These are phyloP conservation scores for Liquidambar formosana DNA, from an alignment of 164 flowering plant species.

Conservation along the genomic window DNA sequence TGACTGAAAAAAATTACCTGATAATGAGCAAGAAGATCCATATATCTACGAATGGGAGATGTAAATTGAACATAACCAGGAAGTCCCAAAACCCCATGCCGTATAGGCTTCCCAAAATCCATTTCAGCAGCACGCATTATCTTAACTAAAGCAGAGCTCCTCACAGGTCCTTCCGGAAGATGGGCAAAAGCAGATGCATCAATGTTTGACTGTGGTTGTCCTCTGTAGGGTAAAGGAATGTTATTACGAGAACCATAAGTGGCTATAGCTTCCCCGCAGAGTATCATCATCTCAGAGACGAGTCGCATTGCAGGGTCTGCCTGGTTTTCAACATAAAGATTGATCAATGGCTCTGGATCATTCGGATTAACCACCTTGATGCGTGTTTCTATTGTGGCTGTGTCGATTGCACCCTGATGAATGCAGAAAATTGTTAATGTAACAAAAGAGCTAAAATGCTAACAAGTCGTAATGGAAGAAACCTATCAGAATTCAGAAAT, in stretches of 20 bases:
- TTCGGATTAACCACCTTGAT: conserved; percentile 83
- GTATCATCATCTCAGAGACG: conserved; percentile 96
- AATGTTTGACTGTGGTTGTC: conserved; percentile 83
- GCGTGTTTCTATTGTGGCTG: conserved; percentile 74
- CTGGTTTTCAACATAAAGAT: conserved; percentile 88
- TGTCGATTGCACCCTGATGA: conserved; percentile 82
- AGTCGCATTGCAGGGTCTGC: conserved; percentile 93
- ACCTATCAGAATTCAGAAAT: not conserved
- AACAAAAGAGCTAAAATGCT: not conserved
- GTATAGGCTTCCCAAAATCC: conserved; percentile 82
- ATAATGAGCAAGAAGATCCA: conserved; percentile 66
- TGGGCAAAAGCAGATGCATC: conserved; percentile 73
- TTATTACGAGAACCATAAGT: conserved; percentile 71
- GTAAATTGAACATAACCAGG: conserved; percentile 99
- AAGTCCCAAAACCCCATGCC: conserved; percentile 83
- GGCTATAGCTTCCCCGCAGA: conserved; percentile 92
- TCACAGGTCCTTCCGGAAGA: conserved; percentile 97
- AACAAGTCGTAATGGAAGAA: not conserved
- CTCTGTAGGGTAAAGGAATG: conserved; percentile 90
- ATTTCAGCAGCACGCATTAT: conserved; percentile 90
- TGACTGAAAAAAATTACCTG: conserved; percentile 4
- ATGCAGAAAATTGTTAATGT: not conserved
- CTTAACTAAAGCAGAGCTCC: conserved; percentile 75
- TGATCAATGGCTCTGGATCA: conserved; percentile 85
- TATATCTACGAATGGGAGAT: conserved; percentile 94